These are phyloP conservation scores for Glycine soja DNA, from an alignment of 306 rosid genomes.

Conservation along the genomic window DNA sequence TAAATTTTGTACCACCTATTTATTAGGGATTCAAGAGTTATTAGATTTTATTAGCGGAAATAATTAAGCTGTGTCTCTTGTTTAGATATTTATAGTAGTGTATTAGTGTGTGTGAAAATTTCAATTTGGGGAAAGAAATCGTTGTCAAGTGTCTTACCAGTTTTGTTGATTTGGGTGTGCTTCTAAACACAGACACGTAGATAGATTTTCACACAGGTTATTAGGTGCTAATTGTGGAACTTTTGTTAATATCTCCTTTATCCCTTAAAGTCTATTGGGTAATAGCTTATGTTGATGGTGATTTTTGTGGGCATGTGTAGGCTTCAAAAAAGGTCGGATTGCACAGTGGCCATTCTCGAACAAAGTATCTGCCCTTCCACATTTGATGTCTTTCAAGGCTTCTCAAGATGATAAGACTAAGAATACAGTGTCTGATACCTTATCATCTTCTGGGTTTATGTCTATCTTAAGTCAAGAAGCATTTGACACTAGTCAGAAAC, in stretches of 20 bases:
- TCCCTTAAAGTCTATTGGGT: conserved; percentile 1
- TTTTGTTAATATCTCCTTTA: conserved; percentile 11
- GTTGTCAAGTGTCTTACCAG: conserved; percentile 31
- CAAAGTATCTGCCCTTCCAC: conserved; percentile 69
- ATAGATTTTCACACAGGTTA: conserved; percentile 9
- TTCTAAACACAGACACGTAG: neutral
- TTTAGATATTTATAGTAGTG: conserved; percentile 34
- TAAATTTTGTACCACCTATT: conserved; percentile 10
- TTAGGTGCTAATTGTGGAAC: conserved; percentile 6
- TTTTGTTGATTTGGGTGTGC: conserved; percentile 46
- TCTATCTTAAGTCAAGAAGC: conserved; percentile 55
- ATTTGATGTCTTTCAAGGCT: conserved; percentile 68
- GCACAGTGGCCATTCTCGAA: conserved; percentile 70
- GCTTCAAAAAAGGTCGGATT: conserved; percentile 52
- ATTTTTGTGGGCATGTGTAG: conserved; percentile 50
- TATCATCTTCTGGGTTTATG: conserved; percentile 50
- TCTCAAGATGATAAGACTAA: conserved; percentile 64
- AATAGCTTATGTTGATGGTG: conserved; percentile 32
- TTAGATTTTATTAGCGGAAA: conserved; percentile 14
- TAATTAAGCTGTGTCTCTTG: neutral
- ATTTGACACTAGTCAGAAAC: conserved; percentile 46
- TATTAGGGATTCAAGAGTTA: conserved; percentile 18
- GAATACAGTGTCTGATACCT: conserved; percentile 53
- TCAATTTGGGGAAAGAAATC: conserved; percentile 34
- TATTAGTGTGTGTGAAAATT: conserved; percentile 14